These are phyloP conservation scores for Halophytophthora batemanensis DNA, from an alignment of 352 stramenopile genomes.

Conservation along the genomic window DNA sequence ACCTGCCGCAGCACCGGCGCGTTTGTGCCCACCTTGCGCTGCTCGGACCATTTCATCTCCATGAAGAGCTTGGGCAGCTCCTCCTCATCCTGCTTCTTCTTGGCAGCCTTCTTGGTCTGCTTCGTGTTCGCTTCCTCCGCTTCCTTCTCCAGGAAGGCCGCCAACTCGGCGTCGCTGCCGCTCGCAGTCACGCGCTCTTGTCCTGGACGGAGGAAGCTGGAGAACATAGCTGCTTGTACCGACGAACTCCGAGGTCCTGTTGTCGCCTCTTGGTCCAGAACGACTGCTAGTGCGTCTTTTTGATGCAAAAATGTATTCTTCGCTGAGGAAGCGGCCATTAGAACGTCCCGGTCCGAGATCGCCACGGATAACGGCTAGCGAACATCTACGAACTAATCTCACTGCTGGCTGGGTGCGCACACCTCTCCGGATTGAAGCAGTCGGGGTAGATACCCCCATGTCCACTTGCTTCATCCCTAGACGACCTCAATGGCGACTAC, in stretches of 20 bases:
- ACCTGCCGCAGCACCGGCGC: constrained; percentile 67
- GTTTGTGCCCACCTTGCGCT: constrained; percentile 53
- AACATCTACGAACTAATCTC: too few relatives aligned
- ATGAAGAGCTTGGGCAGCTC: constrained; percentile 65
- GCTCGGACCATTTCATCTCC: constrained; percentile 61
- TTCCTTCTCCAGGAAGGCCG: constrained; percentile 54
- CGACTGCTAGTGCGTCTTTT: constrained; percentile 7
- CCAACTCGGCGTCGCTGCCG: constrained; percentile 41
- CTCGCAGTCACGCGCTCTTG: constrained; percentile 16
- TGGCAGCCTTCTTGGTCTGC: constrained; percentile 32
- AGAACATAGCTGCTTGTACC: constrained; percentile 21
- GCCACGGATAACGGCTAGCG: not conserved
- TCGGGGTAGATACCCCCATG: not conserved
- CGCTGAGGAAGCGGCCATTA: not conserved
- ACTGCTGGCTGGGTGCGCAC: too few relatives aligned
- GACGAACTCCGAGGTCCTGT: too few relatives aligned
- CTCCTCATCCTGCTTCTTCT: constrained; percentile 17
- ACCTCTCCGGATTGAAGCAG: too few relatives aligned
- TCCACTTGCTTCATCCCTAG: too few relatives aligned
- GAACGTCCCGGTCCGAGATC: not conserved
- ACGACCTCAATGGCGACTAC: too few relatives aligned
- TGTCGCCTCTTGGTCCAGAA: too few relatives aligned
- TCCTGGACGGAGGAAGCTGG: constrained; percentile 12
- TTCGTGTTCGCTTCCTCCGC: constrained; percentile 28
- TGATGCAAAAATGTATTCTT: constrained; percentile 23